Evolutionary conservation across 169 alveolate species (phyloP), one percentile per base, ranked within the genome.

Genomic region (Plasmodium cynomolgi): DNA sequence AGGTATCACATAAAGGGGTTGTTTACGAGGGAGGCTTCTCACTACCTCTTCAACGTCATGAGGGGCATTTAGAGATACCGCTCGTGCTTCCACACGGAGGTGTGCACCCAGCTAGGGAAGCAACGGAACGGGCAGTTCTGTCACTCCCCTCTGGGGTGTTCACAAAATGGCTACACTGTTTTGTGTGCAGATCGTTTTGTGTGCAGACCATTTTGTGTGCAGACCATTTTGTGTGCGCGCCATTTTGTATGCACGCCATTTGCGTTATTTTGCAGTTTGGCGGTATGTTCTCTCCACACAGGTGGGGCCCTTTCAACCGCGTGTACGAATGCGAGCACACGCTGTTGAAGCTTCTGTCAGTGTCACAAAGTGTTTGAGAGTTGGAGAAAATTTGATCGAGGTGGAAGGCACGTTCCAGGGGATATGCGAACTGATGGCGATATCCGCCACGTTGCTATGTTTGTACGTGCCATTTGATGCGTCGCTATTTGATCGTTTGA

Each of bases 1-100:
- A 72, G 93, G 39, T 84, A 84, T 74, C 93, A 84, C 41, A 84
- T 84, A 26, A 84, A 84, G 68, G 93, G 93, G 11, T 74, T 84
- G 26, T 84, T 44, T n/a, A 84, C 93, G 11, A 84, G 80, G 56
- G 93, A 84, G 41, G 47, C 93, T 9, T 39, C 93, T 15, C 72
- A 84, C 29, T 84, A 84, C 41, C 93, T 84, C 56, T 74, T 33
- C 41, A 84, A 74, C 15, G 84, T 58, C 6, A 23, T 84, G 20
- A 15, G 23, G 33, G 79, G 20, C 39, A 50, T 84, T 26, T 84
- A 74, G 68, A 9, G 11, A 54, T 62, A 23, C 37, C 13, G 29
- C 29, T 62, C n/a, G 17, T 62, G 77, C 9, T 6, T 20, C 34
- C 9, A 47, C n/a, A 15, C 20, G 58, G 58, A 47, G n/a, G 6